Conservation (phyloP, 352 stramenopile species). For the Globisporangium barbulae region DNA sequence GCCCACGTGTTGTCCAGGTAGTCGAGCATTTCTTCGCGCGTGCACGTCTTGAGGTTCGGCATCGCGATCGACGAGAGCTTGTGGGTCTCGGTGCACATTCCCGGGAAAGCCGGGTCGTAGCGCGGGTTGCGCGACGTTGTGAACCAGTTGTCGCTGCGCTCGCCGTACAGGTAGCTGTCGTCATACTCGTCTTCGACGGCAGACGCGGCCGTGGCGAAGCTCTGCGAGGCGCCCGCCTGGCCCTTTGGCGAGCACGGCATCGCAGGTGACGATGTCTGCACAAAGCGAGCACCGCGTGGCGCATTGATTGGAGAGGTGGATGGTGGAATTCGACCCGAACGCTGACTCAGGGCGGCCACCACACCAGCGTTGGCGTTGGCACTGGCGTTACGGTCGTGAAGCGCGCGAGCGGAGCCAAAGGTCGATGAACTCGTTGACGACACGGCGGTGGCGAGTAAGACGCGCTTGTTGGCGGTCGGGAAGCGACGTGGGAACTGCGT, state of each 20-base stretch:
- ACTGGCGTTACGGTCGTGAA: conserved; percentile 5
- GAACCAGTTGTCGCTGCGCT: conserved; percentile 69
- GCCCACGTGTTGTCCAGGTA: conserved; percentile 97
- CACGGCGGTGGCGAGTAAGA: conserved; percentile 22
- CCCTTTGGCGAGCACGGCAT: conserved; percentile 14
- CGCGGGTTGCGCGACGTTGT: conserved; percentile 60
- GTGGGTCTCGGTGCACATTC: conserved; percentile 34
- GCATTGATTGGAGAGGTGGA: conserved; percentile 2
- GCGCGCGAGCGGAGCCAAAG: conserved; percentile 7
- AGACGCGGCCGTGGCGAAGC: conserved; percentile 19
- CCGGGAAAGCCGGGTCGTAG: conserved; percentile 56
- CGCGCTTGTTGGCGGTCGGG: conserved; percentile 66
- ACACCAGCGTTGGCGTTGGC: conserved; percentile 2
- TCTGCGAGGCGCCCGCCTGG: conserved; percentile 9
- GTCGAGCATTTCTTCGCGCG: conserved; percentile 84
- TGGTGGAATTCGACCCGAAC: not conserved
- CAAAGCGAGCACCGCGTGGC: conserved; percentile 9
- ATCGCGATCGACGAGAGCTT: conserved; percentile 67
- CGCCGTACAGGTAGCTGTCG: conserved; percentile 54
- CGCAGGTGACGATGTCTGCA: conserved; percentile 13
- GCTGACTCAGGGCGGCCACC: conserved; percentile 16
- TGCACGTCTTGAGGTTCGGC: conserved; percentile 81
- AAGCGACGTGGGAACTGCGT: conserved; percentile 81
- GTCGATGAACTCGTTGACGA: conserved; percentile 1
- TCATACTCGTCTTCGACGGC: conserved; percentile 37